Base-by-base conservation (phyloP, 768 basidiomycete genomes). In the Phlebiopsis flavidoalba region DNA sequence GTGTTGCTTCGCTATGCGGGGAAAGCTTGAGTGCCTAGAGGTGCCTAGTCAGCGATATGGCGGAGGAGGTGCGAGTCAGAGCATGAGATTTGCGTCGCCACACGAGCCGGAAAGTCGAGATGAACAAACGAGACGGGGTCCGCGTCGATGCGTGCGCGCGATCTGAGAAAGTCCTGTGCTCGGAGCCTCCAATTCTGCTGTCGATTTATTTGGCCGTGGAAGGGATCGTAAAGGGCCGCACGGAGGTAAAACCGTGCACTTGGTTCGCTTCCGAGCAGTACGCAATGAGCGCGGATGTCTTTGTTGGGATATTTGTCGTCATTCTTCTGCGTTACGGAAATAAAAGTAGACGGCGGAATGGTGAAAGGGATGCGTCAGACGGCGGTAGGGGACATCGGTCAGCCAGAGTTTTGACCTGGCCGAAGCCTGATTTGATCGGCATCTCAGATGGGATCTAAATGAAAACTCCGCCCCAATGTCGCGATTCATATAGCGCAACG, bases 401-500 rank as follows among this genome's bases (percentile, higher is more conserved):
- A 53, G 53, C 53, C 53, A 36, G 51, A 14, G 11, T n/a, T 19
- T 24, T 17, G 51, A 55, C 19, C 22, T 36, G 3, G 24, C 15
- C 22, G 35, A 55, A 55, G 54, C 54, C 1, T 19, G 36, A n/a
- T 19, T 19, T 55, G 37, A 6, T 45, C 43, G n/a, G 54, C 21
- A 55, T 55, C 54, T 55, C n/a, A 14, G 35, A 45, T 55, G 36
- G 54, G 19, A 55, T 55, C 54, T 55, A n/a, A 55, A 43, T 55
- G 35, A 45, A n/a, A 43, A 45, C 54, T 55, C 54, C 54, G 54
- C n/a, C 54, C 54, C 11, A 55, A 55, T 14, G 36, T 55, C 54
- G 54, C 54, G 54, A 40, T 55, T 55, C 54, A 55, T 55, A 55
- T 55, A 55, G 35, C 11, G 54, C 54, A 45, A 43, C 54, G 37